Evolutionary conservation across 169 alveolate species (phyloP).

Genomic region (Plasmodium cynomolgi): DNA sequence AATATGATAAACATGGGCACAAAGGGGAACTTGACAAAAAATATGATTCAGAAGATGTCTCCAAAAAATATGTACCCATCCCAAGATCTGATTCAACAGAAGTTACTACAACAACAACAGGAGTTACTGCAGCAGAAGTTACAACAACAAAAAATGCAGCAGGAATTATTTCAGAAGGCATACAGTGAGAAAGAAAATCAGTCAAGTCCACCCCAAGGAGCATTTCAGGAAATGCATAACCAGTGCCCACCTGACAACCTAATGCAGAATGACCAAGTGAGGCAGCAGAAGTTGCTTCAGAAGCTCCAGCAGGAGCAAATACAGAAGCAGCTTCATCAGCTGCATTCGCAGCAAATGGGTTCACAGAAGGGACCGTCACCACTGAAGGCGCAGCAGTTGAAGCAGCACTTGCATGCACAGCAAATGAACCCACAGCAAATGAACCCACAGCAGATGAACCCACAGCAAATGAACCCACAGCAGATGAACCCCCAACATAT

Average conservation of each 20-base stretch:
- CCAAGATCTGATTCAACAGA: slow-evolving; percentile 55
- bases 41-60: slow-evolving; percentile 21
- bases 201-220: neutral
- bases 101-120: slow-evolving; percentile 19
- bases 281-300: slow-evolving; percentile 44
- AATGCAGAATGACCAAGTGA: slow-evolving; percentile 20
- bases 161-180: slow-evolving; percentile 39
- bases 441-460: neutral
- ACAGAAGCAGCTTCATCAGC: slow-evolving; percentile 42
- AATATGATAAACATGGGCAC: slow-evolving; percentile 24
- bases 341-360: slow-evolving; percentile 19
- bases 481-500: slow-evolving; percentile 3
- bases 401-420: slow-evolving; percentile 2
- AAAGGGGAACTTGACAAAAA: slow-evolving; percentile 20
- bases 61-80: slow-evolving; percentile 16
- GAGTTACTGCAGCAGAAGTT: slow-evolving; percentile 43
- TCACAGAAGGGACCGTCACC: neutral
- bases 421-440: slow-evolving; percentile 12
- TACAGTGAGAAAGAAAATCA: slow-evolving; percentile 43
- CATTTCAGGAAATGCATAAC: slow-evolving; percentile 20
- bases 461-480: neutral
- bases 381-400: neutral
- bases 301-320: slow-evolving; percentile 40
- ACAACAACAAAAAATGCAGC: slow-evolving; percentile 31
- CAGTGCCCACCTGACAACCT: slow-evolving; percentile 19